phyloP scores from a whole-genome alignment of 495 filamentous ascomycete species.

The Xylaria cubensis region DNA sequence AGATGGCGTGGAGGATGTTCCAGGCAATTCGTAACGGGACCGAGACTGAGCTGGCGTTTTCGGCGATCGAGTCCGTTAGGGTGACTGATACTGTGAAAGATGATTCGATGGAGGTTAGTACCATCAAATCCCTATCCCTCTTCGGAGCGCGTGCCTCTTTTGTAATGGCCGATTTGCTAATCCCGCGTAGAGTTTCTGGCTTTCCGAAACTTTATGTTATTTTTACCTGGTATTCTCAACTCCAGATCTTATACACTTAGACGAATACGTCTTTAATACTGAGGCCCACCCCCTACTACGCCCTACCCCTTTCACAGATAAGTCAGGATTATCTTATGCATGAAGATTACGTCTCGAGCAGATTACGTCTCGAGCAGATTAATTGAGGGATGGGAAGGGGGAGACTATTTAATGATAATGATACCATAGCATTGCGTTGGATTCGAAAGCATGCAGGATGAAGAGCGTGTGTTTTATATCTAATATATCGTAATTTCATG shows the following conservation, averaged over 20 bases:
- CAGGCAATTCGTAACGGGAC: conserved; percentile 51
- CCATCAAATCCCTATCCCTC: too few relatives aligned
- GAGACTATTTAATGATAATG: conserved; percentile 25
- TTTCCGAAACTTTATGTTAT: conserved; percentile 81
- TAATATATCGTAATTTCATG: conserved; percentile 9
- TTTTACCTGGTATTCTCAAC: conserved; percentile 84
- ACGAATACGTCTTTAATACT: conserved; percentile 64
- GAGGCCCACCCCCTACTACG: conserved; percentile 77
- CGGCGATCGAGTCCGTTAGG: conserved; percentile 36
- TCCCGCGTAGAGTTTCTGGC: conserved; percentile 54
- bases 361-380: background rate
- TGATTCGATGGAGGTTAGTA: conserved; percentile 54
- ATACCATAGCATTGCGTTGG: conserved; percentile 23
- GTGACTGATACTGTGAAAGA: conserved; percentile 37
- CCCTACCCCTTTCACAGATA: conserved; percentile 6
- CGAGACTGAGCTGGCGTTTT: conserved; percentile 49
- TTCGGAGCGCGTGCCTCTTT: too few relatives aligned
- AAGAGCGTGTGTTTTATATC: background rate
- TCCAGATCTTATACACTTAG: conserved; percentile 68
- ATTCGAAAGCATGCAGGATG: conserved; percentile 1
- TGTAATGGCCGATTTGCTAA: background rate
- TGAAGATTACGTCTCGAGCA: background rate
- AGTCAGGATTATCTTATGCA: background rate
- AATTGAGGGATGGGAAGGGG: background rate
- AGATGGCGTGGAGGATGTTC: conserved; percentile 68